phyloP scores from a whole-genome alignment of 2,329 filamentous ascomycete genomes.

The Orbilia oligospora region DNA sequence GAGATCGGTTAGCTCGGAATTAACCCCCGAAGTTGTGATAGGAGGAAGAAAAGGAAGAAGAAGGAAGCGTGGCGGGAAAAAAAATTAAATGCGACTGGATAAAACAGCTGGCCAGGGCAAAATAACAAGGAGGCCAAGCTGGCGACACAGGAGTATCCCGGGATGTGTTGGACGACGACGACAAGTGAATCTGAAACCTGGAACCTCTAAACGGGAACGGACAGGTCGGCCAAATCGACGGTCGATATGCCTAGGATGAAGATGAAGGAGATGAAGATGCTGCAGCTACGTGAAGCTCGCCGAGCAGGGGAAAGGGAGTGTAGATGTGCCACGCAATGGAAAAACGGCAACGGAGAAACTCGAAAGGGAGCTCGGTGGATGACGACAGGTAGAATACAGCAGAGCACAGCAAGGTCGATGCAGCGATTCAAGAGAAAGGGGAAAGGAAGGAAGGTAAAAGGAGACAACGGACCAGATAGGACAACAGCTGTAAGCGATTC shows the following conservation, averaged over 20 bases:
- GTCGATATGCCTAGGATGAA: neutral
- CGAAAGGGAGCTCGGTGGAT: constrained; percentile 7
- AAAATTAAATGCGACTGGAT: constrained; percentile 28
- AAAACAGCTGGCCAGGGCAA: constrained; percentile 22
- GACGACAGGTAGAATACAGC: constrained; percentile 12
- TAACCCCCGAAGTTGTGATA: constrained; percentile 32
- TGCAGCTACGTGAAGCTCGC: constrained; percentile 5
- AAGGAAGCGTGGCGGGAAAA: constrained; percentile 28
- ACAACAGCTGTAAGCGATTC: constrained; percentile 25
- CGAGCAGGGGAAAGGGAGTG: neutral
- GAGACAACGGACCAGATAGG: constrained; percentile 25
- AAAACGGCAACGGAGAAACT: constrained; percentile 17
- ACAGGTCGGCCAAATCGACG: constrained; percentile 17
- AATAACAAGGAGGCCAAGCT: constrained; percentile 27
- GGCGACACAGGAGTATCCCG: constrained; percentile 34
- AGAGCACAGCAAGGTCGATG: constrained; percentile 3
- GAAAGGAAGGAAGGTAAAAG: constrained; percentile 6
- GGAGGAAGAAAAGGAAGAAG: neutral
- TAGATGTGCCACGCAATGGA: constrained; percentile 3
- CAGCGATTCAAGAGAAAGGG: constrained; percentile 32
- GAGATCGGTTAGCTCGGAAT: constrained; percentile 50
- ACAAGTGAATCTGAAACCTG: constrained; percentile 7
- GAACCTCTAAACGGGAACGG: constrained; percentile 1
- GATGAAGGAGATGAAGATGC: neutral
- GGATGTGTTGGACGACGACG: constrained; percentile 34